Percentiles rank a stretch among this genome's conserved stretches.
Evolutionary conservation across 1,139 yeast genomes (phyloP).

Genomic region (Pichia sp.): DNA sequence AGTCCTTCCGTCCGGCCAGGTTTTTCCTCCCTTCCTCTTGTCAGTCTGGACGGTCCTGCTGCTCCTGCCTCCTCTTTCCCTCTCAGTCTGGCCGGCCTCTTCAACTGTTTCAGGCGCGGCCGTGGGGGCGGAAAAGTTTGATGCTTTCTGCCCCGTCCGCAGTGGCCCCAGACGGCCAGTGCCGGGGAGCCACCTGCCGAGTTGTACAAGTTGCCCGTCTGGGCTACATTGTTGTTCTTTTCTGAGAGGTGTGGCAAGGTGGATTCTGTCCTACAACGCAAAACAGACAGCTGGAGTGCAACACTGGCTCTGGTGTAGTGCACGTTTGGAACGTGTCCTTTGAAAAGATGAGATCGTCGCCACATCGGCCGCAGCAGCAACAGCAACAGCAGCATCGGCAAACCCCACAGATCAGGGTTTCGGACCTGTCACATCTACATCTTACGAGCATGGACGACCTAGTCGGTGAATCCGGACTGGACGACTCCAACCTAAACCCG

Average conservation of each 20-base stretch:
- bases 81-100: not conserved
- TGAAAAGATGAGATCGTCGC: not conserved
- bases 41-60: not conserved
- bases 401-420: not conserved
- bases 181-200: not conserved
- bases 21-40: not conserved
- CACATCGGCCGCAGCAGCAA: not conserved
- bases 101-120: not conserved
- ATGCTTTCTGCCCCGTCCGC: not conserved
- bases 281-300: not conserved
- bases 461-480: constrained; percentile 23
- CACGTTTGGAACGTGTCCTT: not conserved
- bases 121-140: not conserved
- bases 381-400: not conserved
- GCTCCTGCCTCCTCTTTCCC: not conserved
- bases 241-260: not conserved
- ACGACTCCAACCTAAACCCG: constrained; percentile 13
- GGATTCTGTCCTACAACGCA: not conserved
- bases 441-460: constrained; percentile 27
- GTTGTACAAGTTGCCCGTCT: not conserved
- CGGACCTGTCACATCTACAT: constrained; percentile 13
- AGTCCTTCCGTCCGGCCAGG: not conserved
- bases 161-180: not conserved
- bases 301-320: not conserved
- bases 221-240: not conserved